Evolutionary conservation across 495 filamentous ascomycete genomes (phyloP), one percentile per base, ranked within the genome.

Genomic region (Elasticomyces elasticus): DNA sequence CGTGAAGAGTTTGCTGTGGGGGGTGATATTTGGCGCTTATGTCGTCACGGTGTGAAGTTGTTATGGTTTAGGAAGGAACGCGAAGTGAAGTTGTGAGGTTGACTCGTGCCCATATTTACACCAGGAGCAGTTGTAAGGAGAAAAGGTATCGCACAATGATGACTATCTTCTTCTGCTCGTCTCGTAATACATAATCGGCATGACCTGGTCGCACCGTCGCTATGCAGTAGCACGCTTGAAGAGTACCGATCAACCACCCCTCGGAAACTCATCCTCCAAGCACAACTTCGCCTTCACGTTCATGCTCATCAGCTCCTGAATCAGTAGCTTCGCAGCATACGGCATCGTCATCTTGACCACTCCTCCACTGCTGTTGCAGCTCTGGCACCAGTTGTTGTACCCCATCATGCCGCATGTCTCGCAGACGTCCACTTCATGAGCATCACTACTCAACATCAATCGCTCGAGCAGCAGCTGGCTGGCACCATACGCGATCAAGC

Each of bases 261-360:
- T 75, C 10, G 89, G 87, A 68, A 97, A 97, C 71, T 95, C 83
- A 66, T 97, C 92, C 65, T 89, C 89, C 51, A 97, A 66, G 73
- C 84, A 83, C 69, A 97, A 69, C 49, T 81, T 75, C 42, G 89
- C 87, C 52, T 87, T 84, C 13, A 99, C 86, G 67, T 97, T 97
- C 92, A 99, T 99, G 69, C 87, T 94, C 67, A 94, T 77, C 64
- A 99, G 67, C 71, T 99, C 92, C 73, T 99, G 92, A 30, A 99
- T 86, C 48, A 99, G 72, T 64, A 99, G 70, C 77, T 99, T 99
- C 2, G 94, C 94, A 5, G 94, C 92, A 69, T 99, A 99, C n/a
- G 92, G 92, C 72, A 99, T 94, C 47, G 80, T 89, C 86, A 99
- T 90, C 71, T 84, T 83, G 6, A 83, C 82, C 11, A 97, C 86